Evolutionary conservation across 306 rosid species (phyloP).

Genomic region (Acacia crassicarpa): DNA sequence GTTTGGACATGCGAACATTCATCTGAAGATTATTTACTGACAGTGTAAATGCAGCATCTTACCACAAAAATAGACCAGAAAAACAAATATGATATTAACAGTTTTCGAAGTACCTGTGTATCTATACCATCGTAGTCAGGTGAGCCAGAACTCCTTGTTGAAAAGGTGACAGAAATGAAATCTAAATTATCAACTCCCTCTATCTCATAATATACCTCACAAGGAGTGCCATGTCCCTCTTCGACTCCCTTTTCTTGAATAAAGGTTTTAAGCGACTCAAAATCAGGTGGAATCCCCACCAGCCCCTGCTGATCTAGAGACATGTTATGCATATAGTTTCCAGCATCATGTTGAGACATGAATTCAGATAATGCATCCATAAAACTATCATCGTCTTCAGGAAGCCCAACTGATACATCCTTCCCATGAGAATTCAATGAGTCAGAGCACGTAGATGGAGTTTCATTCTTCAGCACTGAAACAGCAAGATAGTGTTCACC

Average conservation of each 20-base stretch:
- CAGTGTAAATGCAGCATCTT: slow-evolving; percentile 29
- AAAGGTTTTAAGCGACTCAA: slow-evolving; percentile 54
- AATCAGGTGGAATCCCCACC: slow-evolving; percentile 46
- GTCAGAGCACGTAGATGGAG: slow-evolving; percentile 39
- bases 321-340: slow-evolving; percentile 45
- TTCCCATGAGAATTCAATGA: slow-evolving; percentile 47
- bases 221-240: slow-evolving; percentile 50
- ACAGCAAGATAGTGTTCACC: slow-evolving; percentile 79
- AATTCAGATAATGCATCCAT: slow-evolving; percentile 91
- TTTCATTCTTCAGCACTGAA: slow-evolving; percentile 69
- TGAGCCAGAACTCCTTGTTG: slow-evolving; percentile 39
- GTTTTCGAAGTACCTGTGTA: slow-evolving; percentile 71
- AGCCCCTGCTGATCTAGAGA: slow-evolving; percentile 43
- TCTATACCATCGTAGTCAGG: slow-evolving; percentile 86
- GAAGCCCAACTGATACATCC: slow-evolving; percentile 43
- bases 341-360: slow-evolving; percentile 60
- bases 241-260: slow-evolving; percentile 57
- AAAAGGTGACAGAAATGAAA: slow-evolving; percentile 5
- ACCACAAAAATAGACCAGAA: slow-evolving; percentile 26
- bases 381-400: slow-evolving; percentile 79
- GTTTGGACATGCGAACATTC: slow-evolving; percentile 22
- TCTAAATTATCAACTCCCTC: slow-evolving; percentile 53
- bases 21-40: slow-evolving; percentile 45
- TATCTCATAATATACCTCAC: slow-evolving; percentile 73
- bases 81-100: slow-evolving; percentile 19